These are phyloP conservation scores for Arachnomyces sp. DNA, from an alignment of 2,329 filamentous ascomycete genomes.

Conservation along the genomic window DNA sequence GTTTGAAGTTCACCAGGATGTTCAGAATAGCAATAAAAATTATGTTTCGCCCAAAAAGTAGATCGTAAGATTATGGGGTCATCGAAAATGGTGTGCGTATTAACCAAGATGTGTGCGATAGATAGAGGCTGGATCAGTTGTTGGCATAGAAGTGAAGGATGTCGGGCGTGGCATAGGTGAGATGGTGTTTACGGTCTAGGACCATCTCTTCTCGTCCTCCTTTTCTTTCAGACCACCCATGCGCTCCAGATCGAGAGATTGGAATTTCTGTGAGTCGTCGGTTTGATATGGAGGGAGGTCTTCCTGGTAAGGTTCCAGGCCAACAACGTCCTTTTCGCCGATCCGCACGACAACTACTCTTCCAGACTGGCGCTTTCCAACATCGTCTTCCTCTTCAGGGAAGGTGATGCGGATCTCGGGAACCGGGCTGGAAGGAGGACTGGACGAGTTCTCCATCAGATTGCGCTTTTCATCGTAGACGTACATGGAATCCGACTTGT, in stretches of 20 bases:
- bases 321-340: constrained; percentile 75
- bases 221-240: constrained; percentile 95
- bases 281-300: constrained; percentile 79
- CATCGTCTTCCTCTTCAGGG: constrained; percentile 78
- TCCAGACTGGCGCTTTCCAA: constrained; percentile 71
- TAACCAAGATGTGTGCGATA: no score
- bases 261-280: constrained; percentile 70
- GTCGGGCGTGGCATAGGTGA: not conserved
- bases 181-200: constrained; percentile 17
- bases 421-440: constrained; percentile 72
- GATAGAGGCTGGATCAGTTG: no score
- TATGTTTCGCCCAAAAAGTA: no score
- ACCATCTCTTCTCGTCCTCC: constrained; percentile 40
- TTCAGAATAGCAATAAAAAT: not conserved
- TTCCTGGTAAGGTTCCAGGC: constrained; percentile 73
- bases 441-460: constrained; percentile 67
- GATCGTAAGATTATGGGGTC: no score
- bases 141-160: constrained; percentile 1
- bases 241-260: constrained; percentile 87
- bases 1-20: not conserved
- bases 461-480: constrained; percentile 74
- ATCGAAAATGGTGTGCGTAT: no score
- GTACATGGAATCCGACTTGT: constrained; percentile 62
- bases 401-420: constrained; percentile 98
- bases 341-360: constrained; percentile 87